A percentile compares a stretch with the other conserved stretches of the same genome.
phyloP scores from a whole-genome alignment of 345 rosid genomes.

The Syzygium grande region DNA sequence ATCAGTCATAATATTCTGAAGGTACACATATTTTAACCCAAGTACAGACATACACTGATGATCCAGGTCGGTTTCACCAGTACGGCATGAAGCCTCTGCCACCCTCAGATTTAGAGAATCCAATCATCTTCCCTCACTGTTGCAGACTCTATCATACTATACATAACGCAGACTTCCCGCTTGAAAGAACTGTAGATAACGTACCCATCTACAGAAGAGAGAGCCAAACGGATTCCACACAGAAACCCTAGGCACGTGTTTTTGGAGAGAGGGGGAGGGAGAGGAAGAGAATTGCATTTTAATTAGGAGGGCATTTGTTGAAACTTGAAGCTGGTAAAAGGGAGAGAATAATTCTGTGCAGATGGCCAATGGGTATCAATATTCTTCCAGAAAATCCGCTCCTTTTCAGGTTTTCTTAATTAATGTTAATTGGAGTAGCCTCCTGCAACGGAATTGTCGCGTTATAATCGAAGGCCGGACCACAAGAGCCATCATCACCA shows the following conservation, averaged over 20 bases:
- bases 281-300: neutral
- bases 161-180: neutral
- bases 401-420: neutral
- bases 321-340: neutral
- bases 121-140: neutral
- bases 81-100: neutral
- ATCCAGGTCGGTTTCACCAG: neutral
- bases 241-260: neutral
- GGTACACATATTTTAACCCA: neutral
- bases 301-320: neutral
- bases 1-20: neutral
- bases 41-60: neutral
- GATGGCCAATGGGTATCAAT: neutral
- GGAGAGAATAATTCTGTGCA: neutral
- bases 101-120: neutral
- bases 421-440: neutral
- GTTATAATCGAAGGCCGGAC: neutral
- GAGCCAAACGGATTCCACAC: neutral
- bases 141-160: neutral
- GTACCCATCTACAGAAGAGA: neutral
- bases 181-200: neutral
- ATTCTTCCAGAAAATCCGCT: neutral
- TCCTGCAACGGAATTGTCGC: neutral
- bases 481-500: neutral
- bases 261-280: neutral